A percentile compares a stretch with the other conserved stretches of the same genome.
phyloP scores from a whole-genome alignment of 2,329 filamentous ascomycete species.

The Parasarocladium wereldwijsianum region DNA sequence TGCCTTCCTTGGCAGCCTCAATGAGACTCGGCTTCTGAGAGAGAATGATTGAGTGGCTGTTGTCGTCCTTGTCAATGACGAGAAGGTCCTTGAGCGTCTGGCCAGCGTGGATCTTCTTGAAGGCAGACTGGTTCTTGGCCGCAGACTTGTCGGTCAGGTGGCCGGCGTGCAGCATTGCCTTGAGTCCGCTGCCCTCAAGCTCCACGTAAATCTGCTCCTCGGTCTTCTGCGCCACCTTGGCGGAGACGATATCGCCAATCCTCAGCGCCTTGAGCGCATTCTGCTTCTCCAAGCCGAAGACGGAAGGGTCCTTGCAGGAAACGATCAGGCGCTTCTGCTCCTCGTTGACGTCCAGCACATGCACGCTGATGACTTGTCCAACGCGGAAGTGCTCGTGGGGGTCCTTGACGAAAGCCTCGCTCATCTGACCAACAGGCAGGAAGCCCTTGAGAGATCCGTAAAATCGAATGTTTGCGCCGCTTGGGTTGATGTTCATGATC shows the following conservation, averaged over 20 bases:
- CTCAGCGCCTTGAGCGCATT: slow-evolving; percentile 60
- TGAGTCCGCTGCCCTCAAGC: slow-evolving; percentile 57
- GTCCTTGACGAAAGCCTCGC: slow-evolving; percentile 85
- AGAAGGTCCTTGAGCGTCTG: slow-evolving; percentile 72
- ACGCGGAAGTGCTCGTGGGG: slow-evolving; percentile 77
- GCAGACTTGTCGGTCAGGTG: slow-evolving; percentile 77
- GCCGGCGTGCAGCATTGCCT: slow-evolving; percentile 59
- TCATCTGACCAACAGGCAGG: slow-evolving; percentile 92
- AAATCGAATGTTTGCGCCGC: slow-evolving; percentile 83
- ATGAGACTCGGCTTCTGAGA: slow-evolving; percentile 75
- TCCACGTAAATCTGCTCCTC: slow-evolving; percentile 65
- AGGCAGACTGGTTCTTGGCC: slow-evolving; percentile 60
- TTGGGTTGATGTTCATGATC: slow-evolving; percentile 63
- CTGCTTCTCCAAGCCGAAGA: slow-evolving; percentile 62
- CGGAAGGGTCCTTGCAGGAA: slow-evolving; percentile 80
- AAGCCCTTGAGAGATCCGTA: slow-evolving; percentile 75
- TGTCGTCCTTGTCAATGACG: slow-evolving; percentile 72
- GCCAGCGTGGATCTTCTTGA: slow-evolving; percentile 73
- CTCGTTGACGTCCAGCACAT: slow-evolving; percentile 67
- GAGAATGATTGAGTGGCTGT: slow-evolving; percentile 59
- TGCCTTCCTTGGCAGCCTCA: slow-evolving; percentile 56
- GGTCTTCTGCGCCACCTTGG: slow-evolving; percentile 68
- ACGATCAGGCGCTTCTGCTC: slow-evolving; percentile 62
- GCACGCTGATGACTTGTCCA: slow-evolving; percentile 84
- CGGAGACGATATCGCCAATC: slow-evolving; percentile 61